Conservation (phyloP, 176 grass and related monocot species). For the Paspalum vaginatum region DNA sequence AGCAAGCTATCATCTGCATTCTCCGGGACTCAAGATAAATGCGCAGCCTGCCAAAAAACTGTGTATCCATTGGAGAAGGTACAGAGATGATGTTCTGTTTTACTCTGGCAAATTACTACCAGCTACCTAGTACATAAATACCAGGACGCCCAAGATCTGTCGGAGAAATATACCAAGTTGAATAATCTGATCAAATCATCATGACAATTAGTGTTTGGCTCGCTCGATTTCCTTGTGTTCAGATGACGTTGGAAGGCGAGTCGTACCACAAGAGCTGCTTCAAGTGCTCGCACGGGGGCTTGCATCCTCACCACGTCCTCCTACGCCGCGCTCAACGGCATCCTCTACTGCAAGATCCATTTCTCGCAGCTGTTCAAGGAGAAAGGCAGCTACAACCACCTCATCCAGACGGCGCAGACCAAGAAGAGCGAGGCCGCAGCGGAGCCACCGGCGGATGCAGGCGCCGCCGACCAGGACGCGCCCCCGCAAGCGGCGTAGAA, state of each 20-base stretch:
- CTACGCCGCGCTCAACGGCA: slow-evolving; percentile 78
- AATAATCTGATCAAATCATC: neutral
- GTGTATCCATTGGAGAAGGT: slow-evolving; percentile 96
- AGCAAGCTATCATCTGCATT: slow-evolving; percentile 87
- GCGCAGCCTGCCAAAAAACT: slow-evolving; percentile 89
- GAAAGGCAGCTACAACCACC: slow-evolving; percentile 93
- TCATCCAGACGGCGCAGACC: slow-evolving; percentile 65
- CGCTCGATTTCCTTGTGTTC: slow-evolving; percentile 2
- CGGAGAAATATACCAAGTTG: neutral
- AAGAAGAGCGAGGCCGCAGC: slow-evolving; percentile 47
- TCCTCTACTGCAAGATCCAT: slow-evolving; percentile 95
- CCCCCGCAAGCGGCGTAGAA: slow-evolving; percentile 35
- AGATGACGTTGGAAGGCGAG: slow-evolving; percentile 83
- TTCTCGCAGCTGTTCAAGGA: slow-evolving; percentile 97
- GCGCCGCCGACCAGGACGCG: slow-evolving; percentile 28
- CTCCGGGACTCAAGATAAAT: slow-evolving; percentile 91
- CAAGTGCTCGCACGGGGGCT: slow-evolving; percentile 89
- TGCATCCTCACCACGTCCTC: slow-evolving; percentile 83
- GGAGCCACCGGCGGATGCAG: slow-evolving; percentile 1
- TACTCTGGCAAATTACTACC: neutral
- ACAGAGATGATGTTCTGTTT: neutral
- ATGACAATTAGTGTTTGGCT: no score
- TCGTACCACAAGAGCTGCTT: slow-evolving; percentile 93
- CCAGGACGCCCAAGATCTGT: neutral
- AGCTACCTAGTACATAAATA: neutral